phyloP scores from a whole-genome alignment of 768 basidiomycete species.

The Lentinus tigrinus region DNA sequence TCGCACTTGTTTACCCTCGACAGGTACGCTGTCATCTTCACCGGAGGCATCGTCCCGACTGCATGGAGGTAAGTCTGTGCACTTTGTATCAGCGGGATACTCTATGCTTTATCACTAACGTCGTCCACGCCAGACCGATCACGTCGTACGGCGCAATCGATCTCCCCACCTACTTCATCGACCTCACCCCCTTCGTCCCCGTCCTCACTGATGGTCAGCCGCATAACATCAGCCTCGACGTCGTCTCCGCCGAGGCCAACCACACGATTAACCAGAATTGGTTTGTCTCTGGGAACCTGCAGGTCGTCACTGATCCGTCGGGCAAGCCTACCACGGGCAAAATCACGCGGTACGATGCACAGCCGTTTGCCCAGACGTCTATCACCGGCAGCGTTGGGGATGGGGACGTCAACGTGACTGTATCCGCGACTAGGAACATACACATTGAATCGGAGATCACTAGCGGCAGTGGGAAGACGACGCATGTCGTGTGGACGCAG shows the following conservation, averaged over 20 bases:
- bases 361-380: conserved; percentile 53
- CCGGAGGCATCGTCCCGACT: conserved; percentile 69
- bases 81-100: neutral
- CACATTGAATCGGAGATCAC: conserved; percentile 61
- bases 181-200: conserved; percentile 76
- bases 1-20: neutral
- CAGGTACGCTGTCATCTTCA: conserved; percentile 51
- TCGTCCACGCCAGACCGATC: conserved; percentile 50
- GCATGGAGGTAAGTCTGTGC: conserved; percentile 59
- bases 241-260: conserved; percentile 65
- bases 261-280: conserved; percentile 73
- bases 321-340: conserved; percentile 63
- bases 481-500: conserved; percentile 61
- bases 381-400: conserved; percentile 43
- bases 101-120: neutral
- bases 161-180: conserved; percentile 74
- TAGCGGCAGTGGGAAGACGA: conserved; percentile 58
- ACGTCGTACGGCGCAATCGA: conserved; percentile 76
- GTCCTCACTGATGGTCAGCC: conserved; percentile 63
- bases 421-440: conserved; percentile 56
- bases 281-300: conserved; percentile 70
- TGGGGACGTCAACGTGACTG: conserved; percentile 58
- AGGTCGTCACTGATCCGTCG: conserved; percentile 68
- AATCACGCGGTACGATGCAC: conserved; percentile 57
- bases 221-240: conserved; percentile 72